These are phyloP conservation scores for Lentinus brumalis DNA, from an alignment of 768 basidiomycete genomes.

Conservation along the genomic window DNA sequence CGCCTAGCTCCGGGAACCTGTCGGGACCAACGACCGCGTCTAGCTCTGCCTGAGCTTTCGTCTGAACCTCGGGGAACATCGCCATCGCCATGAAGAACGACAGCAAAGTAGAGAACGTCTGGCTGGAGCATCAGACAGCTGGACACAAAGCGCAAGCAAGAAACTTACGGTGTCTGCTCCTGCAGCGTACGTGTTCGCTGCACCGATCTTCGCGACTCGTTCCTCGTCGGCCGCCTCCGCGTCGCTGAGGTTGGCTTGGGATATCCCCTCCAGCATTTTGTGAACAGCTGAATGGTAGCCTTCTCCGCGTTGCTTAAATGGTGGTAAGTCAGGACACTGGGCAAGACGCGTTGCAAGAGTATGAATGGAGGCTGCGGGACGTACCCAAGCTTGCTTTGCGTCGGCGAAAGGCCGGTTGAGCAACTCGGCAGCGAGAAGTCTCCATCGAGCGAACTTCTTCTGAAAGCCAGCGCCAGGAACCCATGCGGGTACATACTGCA, in stretches of 20 bases:
- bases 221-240: not conserved
- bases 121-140: not conserved
- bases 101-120: slow-evolving; percentile 1
- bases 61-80: slow-evolving; percentile 29
- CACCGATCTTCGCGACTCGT: not conserved
- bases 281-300: not conserved
- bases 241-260: not conserved
- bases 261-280: slow-evolving; percentile 1
- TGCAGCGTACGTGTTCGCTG: not conserved
- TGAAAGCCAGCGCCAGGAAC: slow-evolving; percentile 9
- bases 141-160: too few relatives aligned
- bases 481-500: slow-evolving; percentile 9
- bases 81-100: slow-evolving; percentile 14
- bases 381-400: not conserved
- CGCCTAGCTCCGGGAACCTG: slow-evolving; percentile 24
- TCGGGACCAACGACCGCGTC: slow-evolving; percentile 37
- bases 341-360: too few relatives aligned
- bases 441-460: not conserved
- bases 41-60: slow-evolving; percentile 34
- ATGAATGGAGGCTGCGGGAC: not conserved
- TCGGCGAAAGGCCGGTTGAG: not conserved
- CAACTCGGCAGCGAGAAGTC: not conserved
- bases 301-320: not conserved
- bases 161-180: not conserved
- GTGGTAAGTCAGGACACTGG: too few relatives aligned